Conservation (phyloP, 441 rosid species). For the Gossypium gossypioides region DNA sequence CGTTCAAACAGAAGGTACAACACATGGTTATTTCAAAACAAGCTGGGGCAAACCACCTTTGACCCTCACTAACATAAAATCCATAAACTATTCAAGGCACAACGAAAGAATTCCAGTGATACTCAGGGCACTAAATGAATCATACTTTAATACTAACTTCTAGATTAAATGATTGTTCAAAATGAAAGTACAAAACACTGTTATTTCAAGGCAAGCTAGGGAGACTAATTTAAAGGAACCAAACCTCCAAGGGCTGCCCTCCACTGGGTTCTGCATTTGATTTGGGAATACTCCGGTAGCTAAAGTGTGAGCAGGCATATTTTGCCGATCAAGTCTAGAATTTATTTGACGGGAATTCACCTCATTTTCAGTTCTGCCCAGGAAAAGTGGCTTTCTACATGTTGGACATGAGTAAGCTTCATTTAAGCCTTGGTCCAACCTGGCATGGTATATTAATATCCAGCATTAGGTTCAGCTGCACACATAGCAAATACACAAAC, state of each 20-base stretch:
- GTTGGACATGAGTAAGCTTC: slow-evolving; percentile 92
- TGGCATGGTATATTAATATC: slow-evolving; percentile 30
- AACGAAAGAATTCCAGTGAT: neutral
- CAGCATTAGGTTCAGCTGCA: slow-evolving; percentile 16
- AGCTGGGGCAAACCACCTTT: slow-evolving; percentile 4
- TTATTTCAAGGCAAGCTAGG: slow-evolving; percentile 9
- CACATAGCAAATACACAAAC: slow-evolving; percentile 15
- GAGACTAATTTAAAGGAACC: slow-evolving; percentile 19
- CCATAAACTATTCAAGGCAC: neutral
- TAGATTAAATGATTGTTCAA: neutral
- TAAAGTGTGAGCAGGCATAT: slow-evolving; percentile 34
- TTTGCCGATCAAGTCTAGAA: slow-evolving; percentile 54
- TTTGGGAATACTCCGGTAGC: slow-evolving; percentile 61
- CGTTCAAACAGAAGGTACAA: neutral
- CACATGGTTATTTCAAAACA: slow-evolving; percentile 2
- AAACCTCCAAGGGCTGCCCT: slow-evolving; percentile 81
- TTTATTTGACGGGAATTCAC: slow-evolving; percentile 56
- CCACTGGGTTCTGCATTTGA: slow-evolving; percentile 48
- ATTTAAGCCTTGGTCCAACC: slow-evolving; percentile 98
- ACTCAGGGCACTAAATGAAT: neutral
- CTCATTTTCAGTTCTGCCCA: slow-evolving; percentile 57
- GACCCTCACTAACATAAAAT: neutral
- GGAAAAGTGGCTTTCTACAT: slow-evolving; percentile 94
- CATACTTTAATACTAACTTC: neutral
- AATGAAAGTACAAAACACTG: neutral